Base-by-base conservation (phyloP, 768 basidiomycete species). In the Macrolepiota albuminosa region DNA sequence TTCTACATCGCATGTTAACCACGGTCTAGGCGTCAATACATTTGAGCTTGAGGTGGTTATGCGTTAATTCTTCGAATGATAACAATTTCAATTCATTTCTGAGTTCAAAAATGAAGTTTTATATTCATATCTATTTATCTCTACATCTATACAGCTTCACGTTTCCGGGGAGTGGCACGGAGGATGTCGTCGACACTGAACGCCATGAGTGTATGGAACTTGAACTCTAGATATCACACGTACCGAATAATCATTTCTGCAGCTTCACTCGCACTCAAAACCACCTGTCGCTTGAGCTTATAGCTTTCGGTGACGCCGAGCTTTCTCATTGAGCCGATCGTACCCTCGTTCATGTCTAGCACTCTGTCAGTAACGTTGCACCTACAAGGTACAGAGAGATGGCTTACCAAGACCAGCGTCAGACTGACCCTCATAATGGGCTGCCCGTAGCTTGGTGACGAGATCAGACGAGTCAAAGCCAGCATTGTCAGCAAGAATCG, bases 211-310 rank as follows among this genome's bases (percentile, higher is more conserved):
- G 8, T 24, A 29, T 3, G 5, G 26, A 61, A 1, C 6, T 5
- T 10, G 61, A 9, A 47, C 58, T 45, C 24, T 31, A 1, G 42
- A 52, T 21, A 53, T 52, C 21, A 40, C 9, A 72, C 84, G 31
- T 75, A 91, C 89, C 96, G 84, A 63, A 99, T 84, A 66, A 99
- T 98, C 96, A 98, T 98, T 79, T 98, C 97, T 2, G 93, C 90
- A 18, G 95, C 97, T 71, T 99, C 97, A 59, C 87, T 93, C 1
- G 97, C 95, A 68, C 93, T 96, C 50, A 91, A 75, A 4, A 99
- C 89, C 1, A 98, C 95, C 73, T 98, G 95, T 43, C 88, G 81
- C 78, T 99, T 99, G 64, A 99, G 80, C 78, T 98, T 98, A 76
- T 93, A 99, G 66, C 92, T 95, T 77, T 99, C 96, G 0, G 95